Evolutionary conservation across 108 stramenopile species (phyloP).

Genomic region (Skeletonema potamos): DNA sequence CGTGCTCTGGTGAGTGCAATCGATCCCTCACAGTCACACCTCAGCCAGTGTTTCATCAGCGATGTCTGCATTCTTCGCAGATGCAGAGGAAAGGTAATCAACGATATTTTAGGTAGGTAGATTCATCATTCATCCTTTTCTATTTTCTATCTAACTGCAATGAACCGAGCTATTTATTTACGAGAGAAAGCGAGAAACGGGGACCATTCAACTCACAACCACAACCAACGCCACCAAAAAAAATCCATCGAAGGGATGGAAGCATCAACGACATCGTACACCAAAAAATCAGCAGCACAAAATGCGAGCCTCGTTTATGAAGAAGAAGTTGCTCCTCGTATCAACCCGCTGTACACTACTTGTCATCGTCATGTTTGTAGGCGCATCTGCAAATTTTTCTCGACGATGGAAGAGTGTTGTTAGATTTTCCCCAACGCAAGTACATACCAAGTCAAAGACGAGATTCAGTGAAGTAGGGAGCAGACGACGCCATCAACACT

Average conservation of each 20-base stretch:
- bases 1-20: conserved; percentile 65
- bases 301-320: neutral
- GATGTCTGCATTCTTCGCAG: conserved; percentile 49
- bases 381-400: neutral
- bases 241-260: too few relatives aligned
- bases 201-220: too few relatives aligned
- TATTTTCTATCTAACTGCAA: conserved; percentile 5
- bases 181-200: too few relatives aligned
- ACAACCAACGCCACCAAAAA: too few relatives aligned
- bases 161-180: conserved; percentile 54
- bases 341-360: neutral
- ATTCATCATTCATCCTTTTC: conserved; percentile 32
- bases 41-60: conserved; percentile 75
- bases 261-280: too few relatives aligned
- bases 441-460: neutral
- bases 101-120: conserved; percentile 25
- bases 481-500: too few relatives aligned
- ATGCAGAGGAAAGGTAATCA: conserved; percentile 8
- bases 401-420: neutral
- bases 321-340: neutral
- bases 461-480: too few relatives aligned
- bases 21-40: conserved; percentile 86
- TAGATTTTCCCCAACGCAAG: neutral
- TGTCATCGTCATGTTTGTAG: neutral
- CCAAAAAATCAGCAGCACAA: neutral